Percentiles rank a stretch among this genome's conserved stretches.
phyloP scores from a whole-genome alignment of 306 rosid genomes.

The Mucuna pruriens region DNA sequence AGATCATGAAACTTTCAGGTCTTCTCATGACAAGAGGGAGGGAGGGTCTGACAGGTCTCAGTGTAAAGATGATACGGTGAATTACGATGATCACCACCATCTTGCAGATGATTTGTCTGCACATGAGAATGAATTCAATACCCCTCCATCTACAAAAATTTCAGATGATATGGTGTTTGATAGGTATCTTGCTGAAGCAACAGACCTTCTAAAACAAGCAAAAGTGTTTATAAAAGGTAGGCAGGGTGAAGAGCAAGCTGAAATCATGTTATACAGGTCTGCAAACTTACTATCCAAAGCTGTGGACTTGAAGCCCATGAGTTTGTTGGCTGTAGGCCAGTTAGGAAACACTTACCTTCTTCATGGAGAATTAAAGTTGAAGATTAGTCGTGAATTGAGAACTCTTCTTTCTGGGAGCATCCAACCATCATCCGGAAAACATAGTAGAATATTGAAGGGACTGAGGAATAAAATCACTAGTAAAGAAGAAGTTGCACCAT shows the following conservation, averaged over 20 bases:
- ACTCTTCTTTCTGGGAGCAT: conserved; percentile 60
- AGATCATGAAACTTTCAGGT: conserved; percentile 47
- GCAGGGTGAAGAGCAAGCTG: conserved; percentile 67
- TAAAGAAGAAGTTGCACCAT: conserved; percentile 65
- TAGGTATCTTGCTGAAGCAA: conserved; percentile 77
- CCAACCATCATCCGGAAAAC: conserved; percentile 48
- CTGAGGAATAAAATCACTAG: conserved; percentile 51
- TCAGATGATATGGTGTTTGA: conserved; percentile 79
- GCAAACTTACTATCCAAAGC: conserved; percentile 83
- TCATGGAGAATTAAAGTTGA: conserved; percentile 92
- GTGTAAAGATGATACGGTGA: conserved; percentile 38
- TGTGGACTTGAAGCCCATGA: conserved; percentile 81
- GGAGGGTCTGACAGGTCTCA: conserved; percentile 42
- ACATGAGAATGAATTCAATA: conserved; percentile 49
- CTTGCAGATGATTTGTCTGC: conserved; percentile 45
- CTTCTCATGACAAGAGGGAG: conserved; percentile 49
- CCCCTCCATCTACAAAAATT: conserved; percentile 57
- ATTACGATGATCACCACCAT: conserved; percentile 32
- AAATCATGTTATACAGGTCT: conserved; percentile 69
- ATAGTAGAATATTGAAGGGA: conserved; percentile 53
- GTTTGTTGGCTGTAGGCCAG: conserved; percentile 93
- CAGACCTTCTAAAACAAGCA: conserved; percentile 71
- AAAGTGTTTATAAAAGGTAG: conserved; percentile 65
- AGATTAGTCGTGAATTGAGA: conserved; percentile 83
- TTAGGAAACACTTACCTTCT: conserved; percentile 91